These are phyloP conservation scores for Candida argentea DNA, from an alignment of 805 yeast species.

Conservation along the genomic window DNA sequence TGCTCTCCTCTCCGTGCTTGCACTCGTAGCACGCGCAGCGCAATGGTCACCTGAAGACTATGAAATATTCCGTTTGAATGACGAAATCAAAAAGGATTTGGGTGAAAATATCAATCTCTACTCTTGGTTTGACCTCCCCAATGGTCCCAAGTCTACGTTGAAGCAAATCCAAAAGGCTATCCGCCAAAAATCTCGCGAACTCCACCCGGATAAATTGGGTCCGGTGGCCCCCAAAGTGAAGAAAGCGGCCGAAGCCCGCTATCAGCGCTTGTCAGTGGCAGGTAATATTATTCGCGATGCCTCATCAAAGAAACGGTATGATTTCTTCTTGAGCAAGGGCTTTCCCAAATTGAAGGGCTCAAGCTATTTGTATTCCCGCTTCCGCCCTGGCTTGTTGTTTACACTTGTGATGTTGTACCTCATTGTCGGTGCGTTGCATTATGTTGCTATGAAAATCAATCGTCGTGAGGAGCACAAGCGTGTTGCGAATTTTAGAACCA, in stretches of 20 bases:
- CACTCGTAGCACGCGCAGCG: conserved; percentile 20
- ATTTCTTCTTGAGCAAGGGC: conserved; percentile 71
- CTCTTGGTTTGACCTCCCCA: conserved; percentile 47
- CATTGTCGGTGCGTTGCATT: conserved; percentile 49
- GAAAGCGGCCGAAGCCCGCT: conserved; percentile 54
- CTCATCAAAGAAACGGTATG: conserved; percentile 59
- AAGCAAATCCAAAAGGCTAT: conserved; percentile 57
- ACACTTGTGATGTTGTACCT: conserved; percentile 42
- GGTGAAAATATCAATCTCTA: conserved; percentile 59
- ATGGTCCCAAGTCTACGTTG: conserved; percentile 35
- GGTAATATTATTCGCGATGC: conserved; percentile 58
- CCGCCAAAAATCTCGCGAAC: conserved; percentile 55
- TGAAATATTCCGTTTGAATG: conserved; percentile 69
- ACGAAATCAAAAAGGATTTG: conserved; percentile 51
- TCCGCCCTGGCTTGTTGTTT: conserved; percentile 52
- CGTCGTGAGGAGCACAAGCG: conserved; percentile 48
- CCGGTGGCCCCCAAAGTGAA: conserved; percentile 17
- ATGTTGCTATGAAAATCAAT: conserved; percentile 41
- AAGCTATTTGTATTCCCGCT: conserved; percentile 55
- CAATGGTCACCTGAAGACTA: conserved; percentile 59
- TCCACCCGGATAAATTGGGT: conserved; percentile 77
- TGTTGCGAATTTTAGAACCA: conserved; percentile 39
- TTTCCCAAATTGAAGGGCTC: conserved; percentile 76
- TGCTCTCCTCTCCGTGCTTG: conserved; percentile 7
- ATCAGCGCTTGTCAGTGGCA: conserved; percentile 67